phyloP scores from a whole-genome alignment of 2,329 filamentous ascomycete genomes.

The Colletotrichum chlorophyti region DNA sequence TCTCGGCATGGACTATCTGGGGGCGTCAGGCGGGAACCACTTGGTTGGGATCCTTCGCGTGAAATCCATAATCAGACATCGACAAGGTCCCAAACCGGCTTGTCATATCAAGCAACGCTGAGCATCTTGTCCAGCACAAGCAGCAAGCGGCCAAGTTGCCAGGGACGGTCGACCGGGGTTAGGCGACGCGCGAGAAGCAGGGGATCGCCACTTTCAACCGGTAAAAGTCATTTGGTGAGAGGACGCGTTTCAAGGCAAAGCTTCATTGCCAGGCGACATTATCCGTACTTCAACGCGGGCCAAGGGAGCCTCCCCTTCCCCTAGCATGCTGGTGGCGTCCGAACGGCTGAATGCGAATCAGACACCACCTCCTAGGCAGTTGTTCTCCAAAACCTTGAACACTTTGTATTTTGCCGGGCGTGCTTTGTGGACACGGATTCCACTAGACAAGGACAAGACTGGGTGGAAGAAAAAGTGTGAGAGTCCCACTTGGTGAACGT shows the following conservation, averaged over 20 bases:
- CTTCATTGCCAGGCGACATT: slow-evolving; percentile 12
- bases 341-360: slow-evolving; percentile 14
- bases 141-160: slow-evolving; percentile 14
- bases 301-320: slow-evolving; percentile 2
- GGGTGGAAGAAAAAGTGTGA: slow-evolving; percentile 8
- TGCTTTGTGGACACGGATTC: slow-evolving; percentile 6
- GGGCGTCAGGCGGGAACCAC: slow-evolving; percentile 14
- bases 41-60: slow-evolving; percentile 21
- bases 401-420: slow-evolving; percentile 25
- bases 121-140: slow-evolving; percentile 7
- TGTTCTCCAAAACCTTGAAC: slow-evolving; percentile 1
- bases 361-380: too few relatives aligned
- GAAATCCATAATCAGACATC: slow-evolving; percentile 9
- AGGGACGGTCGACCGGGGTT: slow-evolving; percentile 1
- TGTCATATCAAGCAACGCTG: slow-evolving; percentile 2
- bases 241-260: slow-evolving; percentile 24
- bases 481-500: slow-evolving; percentile 14
- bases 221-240: slow-evolving; percentile 21
- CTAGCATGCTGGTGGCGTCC: slow-evolving; percentile 11
- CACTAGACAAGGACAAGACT: slow-evolving; percentile 23
- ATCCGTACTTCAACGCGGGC: neutral
- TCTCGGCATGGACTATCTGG: slow-evolving; percentile 2
- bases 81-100: slow-evolving; percentile 12
- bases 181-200: slow-evolving; percentile 1
- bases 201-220: slow-evolving; percentile 20